Evolutionary conservation across 2,329 filamentous ascomycete genomes (phyloP), one percentile per base, ranked within the genome.

Genomic region (Thelonectria blattea): DNA sequence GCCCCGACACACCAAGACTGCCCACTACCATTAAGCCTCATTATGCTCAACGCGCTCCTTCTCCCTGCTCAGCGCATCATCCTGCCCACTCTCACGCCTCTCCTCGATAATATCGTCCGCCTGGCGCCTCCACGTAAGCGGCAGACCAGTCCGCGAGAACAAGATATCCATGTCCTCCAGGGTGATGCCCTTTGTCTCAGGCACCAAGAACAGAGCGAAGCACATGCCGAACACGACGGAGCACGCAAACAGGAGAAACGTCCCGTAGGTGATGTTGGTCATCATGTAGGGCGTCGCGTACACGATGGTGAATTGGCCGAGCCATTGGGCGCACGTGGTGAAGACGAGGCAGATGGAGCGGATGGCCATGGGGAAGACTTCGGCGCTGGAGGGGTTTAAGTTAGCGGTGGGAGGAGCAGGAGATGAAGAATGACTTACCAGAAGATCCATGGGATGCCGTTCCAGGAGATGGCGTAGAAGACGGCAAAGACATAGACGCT

Each of bases 241-340:
- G 1, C 30, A 52, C n/a, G 55, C 66, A 41, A 66, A 67, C 32
- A 68, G 17, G 60, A 59, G 50, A 24, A 63, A 63, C 4, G 60
- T 60, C 18, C 60, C 60, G n/a, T 60, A 63, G 5, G n/a, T 53
- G 47, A 63, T 63, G 49, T 60, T 52, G 17, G 51, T 20, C 56
- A 73, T 64, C 71, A 73, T 74, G 52, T 73, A 69, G 6, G 71
- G 70, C 9, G 68, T 65, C 37, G 69, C 68, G 52, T 71, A 68
- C 11, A 66, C 66, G 10, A 74, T 66, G 43, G 67, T 63, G 54
- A 74, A 74, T 49, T 74, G 66, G 14, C 61, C 65, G 8, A 75
- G 63, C 71, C 71, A 74, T 58, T 74, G 71, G 10, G 66, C 66
- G 46, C 64, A 64, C 8, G 68, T 70, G 0, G 67, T 67, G 32